Percentiles rank a stretch among this genome's conserved stretches.
phyloP scores from a whole-genome alignment of 495 filamentous ascomycete species.

The Neurospora sp. region DNA sequence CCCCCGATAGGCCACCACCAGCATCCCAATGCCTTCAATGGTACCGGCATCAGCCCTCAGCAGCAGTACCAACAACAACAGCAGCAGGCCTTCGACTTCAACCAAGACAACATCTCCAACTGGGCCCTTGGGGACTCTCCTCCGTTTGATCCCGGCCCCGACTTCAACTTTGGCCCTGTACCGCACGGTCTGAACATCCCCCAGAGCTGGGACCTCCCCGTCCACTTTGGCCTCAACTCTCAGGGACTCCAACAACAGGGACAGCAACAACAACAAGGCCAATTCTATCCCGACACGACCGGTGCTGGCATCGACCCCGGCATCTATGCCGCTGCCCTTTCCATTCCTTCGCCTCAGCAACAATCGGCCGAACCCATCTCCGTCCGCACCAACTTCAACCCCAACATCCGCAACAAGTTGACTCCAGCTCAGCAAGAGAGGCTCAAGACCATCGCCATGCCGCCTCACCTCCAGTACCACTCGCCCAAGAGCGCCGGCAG shows the following conservation, averaged over 20 bases:
- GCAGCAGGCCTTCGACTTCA: constrained; percentile 23
- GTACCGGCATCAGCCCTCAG: constrained; percentile 21
- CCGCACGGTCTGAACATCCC: neutral
- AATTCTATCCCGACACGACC: constrained; percentile 12
- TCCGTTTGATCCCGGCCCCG: constrained; percentile 28
- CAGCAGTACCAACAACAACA: constrained; percentile 15
- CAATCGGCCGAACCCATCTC: constrained; percentile 3
- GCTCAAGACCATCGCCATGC: constrained; percentile 47
- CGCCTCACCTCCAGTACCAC: constrained; percentile 41
- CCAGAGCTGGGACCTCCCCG: constrained; percentile 21
- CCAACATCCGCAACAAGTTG: constrained; percentile 23
- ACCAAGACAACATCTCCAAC: constrained; percentile 15
- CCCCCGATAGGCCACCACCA: constrained; percentile 16
- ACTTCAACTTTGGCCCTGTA: constrained; percentile 8
- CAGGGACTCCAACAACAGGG: constrained; percentile 19
- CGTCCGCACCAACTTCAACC: constrained; percentile 7
- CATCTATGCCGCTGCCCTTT: constrained; percentile 3
- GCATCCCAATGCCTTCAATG: constrained; percentile 13
- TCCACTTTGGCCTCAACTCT: constrained; percentile 14
- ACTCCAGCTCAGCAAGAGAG: constrained; percentile 44
- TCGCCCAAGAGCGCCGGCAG: constrained; percentile 43
- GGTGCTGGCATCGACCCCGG: constrained; percentile 5
- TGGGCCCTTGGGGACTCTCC: constrained; percentile 36
- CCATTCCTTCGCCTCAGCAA: constrained; percentile 2
- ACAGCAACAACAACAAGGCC: constrained; percentile 16